Percentiles rank a stretch among this genome's conserved stretches.
These are phyloP conservation scores for Salix koriyanagi DNA, from an alignment of 345 rosid species.

Conservation along the genomic window DNA sequence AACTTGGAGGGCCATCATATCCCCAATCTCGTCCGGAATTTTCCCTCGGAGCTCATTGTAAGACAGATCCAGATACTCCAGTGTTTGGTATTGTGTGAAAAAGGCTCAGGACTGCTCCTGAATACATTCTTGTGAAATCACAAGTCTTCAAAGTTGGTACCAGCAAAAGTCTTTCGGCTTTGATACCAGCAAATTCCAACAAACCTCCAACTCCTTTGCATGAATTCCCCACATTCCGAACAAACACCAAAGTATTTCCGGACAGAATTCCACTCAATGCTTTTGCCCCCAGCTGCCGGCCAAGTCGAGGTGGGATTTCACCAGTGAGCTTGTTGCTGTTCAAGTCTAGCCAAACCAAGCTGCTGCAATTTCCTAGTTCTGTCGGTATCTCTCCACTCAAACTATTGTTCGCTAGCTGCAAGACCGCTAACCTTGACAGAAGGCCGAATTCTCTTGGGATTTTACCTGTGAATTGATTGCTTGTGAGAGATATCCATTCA, in stretches of 20 bases:
- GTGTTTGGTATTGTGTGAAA: constrained; percentile 83
- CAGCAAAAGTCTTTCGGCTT: constrained; percentile 80
- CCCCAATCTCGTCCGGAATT: constrained; percentile 80
- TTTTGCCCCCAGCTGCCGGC: constrained; percentile 83
- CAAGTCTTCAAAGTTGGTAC: constrained; percentile 73
- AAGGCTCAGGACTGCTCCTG: constrained; percentile 80
- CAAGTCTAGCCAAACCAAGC: constrained; percentile 87
- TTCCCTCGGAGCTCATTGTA: constrained; percentile 81
- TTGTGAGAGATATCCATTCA: constrained; percentile 89
- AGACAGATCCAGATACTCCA: constrained; percentile 89
- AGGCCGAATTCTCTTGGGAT: constrained; percentile 60
- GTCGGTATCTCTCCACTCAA: constrained; percentile 78
- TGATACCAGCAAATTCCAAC: constrained; percentile 81
- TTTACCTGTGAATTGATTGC: constrained; percentile 67
- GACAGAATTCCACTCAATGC: constrained; percentile 71
- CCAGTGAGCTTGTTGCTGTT: constrained; percentile 88
- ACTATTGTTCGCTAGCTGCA: constrained; percentile 89
- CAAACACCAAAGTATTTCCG: constrained; percentile 82
- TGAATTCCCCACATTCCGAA: constrained; percentile 85
- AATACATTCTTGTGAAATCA: constrained; percentile 85
- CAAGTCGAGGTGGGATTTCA: constrained; percentile 80
- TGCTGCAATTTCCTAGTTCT: constrained; percentile 83
- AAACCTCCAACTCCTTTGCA: constrained; percentile 95
- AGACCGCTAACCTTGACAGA: constrained; percentile 72
- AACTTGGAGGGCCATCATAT: constrained; percentile 89